Conservation (phyloP, 1,139 yeast species). For the Pichia sp. region DNA sequence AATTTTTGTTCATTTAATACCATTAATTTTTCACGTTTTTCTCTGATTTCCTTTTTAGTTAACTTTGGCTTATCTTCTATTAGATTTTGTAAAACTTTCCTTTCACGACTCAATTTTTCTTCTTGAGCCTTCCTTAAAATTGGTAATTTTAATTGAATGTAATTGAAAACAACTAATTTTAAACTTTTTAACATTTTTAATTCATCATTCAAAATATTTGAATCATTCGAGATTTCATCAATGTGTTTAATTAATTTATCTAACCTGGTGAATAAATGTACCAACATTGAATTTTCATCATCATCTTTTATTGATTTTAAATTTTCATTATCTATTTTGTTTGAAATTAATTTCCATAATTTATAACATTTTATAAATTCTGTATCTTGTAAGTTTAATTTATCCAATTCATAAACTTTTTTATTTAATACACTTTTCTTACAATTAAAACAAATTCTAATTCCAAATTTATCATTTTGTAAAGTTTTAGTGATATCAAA, state of each 20-base stretch:
- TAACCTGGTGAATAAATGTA: conserved; percentile 18
- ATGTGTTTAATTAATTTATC: conserved; percentile 21
- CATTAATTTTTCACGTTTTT: conserved; percentile 68
- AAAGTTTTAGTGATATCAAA: neutral
- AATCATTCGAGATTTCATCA: conserved; percentile 6
- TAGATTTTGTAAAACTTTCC: conserved; percentile 7
- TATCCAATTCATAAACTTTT: conserved; percentile 43
- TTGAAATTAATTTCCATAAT: conserved; percentile 33
- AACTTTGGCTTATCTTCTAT: conserved; percentile 27
- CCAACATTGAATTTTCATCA: conserved; percentile 8
- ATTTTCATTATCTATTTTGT: conserved; percentile 33
- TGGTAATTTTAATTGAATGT: conserved; percentile 49
- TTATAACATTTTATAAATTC: conserved; percentile 33
- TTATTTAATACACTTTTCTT: conserved; percentile 54
- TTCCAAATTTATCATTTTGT: conserved; percentile 6
- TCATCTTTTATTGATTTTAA: conserved; percentile 15
- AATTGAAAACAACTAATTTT: conserved; percentile 39
- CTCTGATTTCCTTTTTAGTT: conserved; percentile 48
- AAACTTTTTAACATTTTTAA: conserved; percentile 40
- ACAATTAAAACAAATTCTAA: conserved; percentile 66
- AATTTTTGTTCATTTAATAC: conserved; percentile 81
- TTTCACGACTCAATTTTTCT: conserved; percentile 15
- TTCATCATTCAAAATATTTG: conserved; percentile 20
- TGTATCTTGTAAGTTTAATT: conserved; percentile 15
- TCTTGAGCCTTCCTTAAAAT: conserved; percentile 38